Conservation (phyloP, 345 rosid genomes). For the Lenwebbia sp. region DNA sequence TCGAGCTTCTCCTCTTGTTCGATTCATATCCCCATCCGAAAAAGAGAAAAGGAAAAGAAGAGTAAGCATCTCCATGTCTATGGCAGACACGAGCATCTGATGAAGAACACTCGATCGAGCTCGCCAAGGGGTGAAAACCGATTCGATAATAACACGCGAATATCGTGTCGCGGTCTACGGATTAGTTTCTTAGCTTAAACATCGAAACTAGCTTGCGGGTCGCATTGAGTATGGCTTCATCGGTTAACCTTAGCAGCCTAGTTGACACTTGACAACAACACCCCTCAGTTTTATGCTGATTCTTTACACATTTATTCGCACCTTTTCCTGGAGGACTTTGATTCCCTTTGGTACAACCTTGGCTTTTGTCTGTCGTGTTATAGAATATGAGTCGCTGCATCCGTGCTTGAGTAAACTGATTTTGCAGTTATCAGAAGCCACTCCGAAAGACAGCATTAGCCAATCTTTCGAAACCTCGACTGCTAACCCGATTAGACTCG, state of each 20-base stretch:
- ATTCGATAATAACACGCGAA: not conserved
- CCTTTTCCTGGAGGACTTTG: not conserved
- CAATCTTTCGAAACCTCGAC: not conserved
- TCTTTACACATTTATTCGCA: not conserved
- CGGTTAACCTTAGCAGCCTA: not conserved
- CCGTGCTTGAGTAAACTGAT: too few relatives aligned
- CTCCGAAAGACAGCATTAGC: not conserved
- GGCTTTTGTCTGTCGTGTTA: not conserved
- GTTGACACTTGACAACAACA: not conserved
- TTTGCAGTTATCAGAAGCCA: not conserved
- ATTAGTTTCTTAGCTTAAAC: not conserved
- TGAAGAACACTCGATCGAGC: not conserved
- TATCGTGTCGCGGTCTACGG: too few relatives aligned
- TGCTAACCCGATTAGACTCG: not conserved
- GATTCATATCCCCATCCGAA: not conserved
- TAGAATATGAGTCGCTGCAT: too few relatives aligned
- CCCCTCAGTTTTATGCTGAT: not conserved
- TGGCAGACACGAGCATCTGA: not conserved
- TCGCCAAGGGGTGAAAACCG: not conserved
- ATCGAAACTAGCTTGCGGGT: not conserved
- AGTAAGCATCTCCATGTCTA: not conserved
- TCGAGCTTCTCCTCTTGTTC: not conserved
- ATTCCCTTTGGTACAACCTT: not conserved
- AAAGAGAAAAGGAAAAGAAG: too few relatives aligned
- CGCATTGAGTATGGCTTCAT: not conserved